Conservation (phyloP, 352 stramenopile genomes). For the Globisporangium ultimum region DNA sequence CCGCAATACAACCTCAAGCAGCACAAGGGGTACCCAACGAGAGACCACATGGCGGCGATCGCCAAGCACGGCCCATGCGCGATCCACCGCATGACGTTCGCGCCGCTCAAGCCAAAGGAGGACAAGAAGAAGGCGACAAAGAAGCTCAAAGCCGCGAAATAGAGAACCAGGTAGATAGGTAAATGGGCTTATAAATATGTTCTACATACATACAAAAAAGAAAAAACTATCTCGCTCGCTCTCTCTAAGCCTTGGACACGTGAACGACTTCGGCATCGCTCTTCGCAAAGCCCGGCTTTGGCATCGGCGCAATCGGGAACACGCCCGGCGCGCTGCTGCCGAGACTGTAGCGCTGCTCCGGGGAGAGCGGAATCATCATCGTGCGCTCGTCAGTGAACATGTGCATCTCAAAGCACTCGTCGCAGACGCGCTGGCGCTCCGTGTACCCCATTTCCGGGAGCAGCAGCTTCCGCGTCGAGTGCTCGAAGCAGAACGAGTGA, state of each 20-base stretch:
- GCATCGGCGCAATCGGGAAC: constrained; percentile 14
- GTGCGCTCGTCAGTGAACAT: constrained; percentile 27
- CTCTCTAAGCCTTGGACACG: constrained; percentile 2
- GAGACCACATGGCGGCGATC: constrained; percentile 89
- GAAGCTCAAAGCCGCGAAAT: constrained; percentile 14
- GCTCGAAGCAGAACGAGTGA: constrained; percentile 83
- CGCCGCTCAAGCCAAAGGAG: constrained; percentile 88
- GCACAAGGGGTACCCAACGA: constrained; percentile 98
- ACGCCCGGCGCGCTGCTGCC: constrained; percentile 7
- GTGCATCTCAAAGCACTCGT: constrained; percentile 75
- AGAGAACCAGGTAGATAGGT: constrained; percentile 1
- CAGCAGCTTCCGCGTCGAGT: constrained; percentile 69
- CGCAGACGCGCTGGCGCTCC: constrained; percentile 76
- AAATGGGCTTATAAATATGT: constrained; percentile 5
- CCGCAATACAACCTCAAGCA: constrained; percentile 93
- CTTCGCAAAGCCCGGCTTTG: background rate
- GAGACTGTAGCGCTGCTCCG: constrained; percentile 10
- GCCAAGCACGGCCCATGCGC: constrained; percentile 84
- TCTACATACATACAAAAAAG: constrained; percentile 1
- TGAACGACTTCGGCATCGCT: background rate
- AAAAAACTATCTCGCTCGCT: background rate
- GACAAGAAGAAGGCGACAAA: constrained; percentile 18
- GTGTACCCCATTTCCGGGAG: constrained; percentile 70
- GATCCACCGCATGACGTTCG: constrained; percentile 97
- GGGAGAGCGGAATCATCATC: constrained; percentile 24